phyloP scores from a whole-genome alignment of 192 early-diverging fungal species.

The Ambispora gerdemannii region DNA sequence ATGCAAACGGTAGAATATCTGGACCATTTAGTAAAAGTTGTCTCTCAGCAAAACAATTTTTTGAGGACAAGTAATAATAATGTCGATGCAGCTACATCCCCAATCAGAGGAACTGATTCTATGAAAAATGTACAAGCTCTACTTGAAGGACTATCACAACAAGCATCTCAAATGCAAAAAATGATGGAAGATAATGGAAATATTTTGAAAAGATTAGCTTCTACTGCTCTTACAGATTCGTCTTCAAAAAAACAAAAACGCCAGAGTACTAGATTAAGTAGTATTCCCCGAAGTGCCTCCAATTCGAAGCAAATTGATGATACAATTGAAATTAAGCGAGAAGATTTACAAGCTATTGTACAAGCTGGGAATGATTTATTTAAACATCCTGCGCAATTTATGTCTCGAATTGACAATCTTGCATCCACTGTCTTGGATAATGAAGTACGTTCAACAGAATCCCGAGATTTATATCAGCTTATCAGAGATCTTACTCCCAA shows the following conservation, averaged over 20 bases:
- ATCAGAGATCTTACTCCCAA: neutral
- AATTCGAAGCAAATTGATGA: neutral
- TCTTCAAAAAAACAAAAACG: constrained; percentile 4
- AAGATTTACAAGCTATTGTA: constrained; percentile 13
- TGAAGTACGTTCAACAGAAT: neutral
- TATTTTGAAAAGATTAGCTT: neutral
- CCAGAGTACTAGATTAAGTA: neutral
- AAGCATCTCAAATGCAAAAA: constrained; percentile 5
- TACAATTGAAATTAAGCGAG: constrained; percentile 6
- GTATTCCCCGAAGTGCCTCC: neutral
- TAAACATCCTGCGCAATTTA: constrained; percentile 1
- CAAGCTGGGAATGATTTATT: neutral
- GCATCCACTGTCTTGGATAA: constrained; percentile 3
- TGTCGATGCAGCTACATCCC: neutral
- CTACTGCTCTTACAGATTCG: neutral
- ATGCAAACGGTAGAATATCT: constrained; percentile 13
- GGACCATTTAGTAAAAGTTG: constrained; percentile 9
- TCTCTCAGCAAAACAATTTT: constrained; percentile 20
- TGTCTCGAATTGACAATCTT: constrained; percentile 5
- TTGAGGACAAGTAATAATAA: neutral
- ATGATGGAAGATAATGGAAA: constrained; percentile 1
- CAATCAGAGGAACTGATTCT: neutral
- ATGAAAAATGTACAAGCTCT: constrained; percentile 6
- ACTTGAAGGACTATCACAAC: constrained; percentile 8
- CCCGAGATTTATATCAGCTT: neutral